A percentile compares a stretch with the other conserved stretches of the same genome.
Conservation (phyloP, 371 early-diverging fungal genomes). For the Syncephalis fuscata region DNA sequence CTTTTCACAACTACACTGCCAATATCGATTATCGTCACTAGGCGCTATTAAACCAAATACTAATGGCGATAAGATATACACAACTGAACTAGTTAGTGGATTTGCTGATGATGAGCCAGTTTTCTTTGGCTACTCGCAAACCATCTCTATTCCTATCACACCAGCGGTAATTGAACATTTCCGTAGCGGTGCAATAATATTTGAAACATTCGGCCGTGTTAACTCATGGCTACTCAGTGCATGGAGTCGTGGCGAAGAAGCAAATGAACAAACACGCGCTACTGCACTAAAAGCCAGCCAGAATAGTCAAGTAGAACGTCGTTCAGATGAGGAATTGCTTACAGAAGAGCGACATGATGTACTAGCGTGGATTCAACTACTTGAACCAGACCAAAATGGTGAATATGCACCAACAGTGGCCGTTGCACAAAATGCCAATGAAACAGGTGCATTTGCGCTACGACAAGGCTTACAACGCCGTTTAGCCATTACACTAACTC, state of each 20-base stretch:
- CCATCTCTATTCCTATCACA: slow-evolving; percentile 28
- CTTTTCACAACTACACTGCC: slow-evolving; percentile 62
- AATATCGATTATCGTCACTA: slow-evolving; percentile 51
- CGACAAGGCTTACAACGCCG: slow-evolving; percentile 78
- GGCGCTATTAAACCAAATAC: slow-evolving; percentile 21
- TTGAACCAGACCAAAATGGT: slow-evolving; percentile 49
- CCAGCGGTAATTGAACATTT: slow-evolving; percentile 21
- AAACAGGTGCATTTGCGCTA: slow-evolving; percentile 49
- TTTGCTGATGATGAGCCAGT: slow-evolving; percentile 29
- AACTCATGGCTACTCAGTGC: slow-evolving; percentile 22
- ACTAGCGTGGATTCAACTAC: slow-evolving; percentile 41
- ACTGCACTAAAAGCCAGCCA: slow-evolving; percentile 5
- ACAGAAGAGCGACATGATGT: slow-evolving; percentile 53
- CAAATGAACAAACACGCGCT: slow-evolving; percentile 1
- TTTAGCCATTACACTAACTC: slow-evolving; percentile 44
- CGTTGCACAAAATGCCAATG: slow-evolving; percentile 24
- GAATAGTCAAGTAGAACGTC: slow-evolving; percentile 18
- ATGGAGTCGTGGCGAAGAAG: slow-evolving; percentile 3
- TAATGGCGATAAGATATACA: slow-evolving; percentile 34
- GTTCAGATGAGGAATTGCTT: slow-evolving; percentile 45
- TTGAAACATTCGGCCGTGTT: slow-evolving; percentile 49
- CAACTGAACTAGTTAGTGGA: slow-evolving; percentile 40
- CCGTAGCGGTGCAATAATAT: slow-evolving; percentile 18
- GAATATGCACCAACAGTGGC: slow-evolving; percentile 56
- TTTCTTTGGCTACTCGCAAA: slow-evolving; percentile 41